These are phyloP conservation scores for Populus hybrid DNA, from an alignment of 441 rosid species.

Conservation along the genomic window DNA sequence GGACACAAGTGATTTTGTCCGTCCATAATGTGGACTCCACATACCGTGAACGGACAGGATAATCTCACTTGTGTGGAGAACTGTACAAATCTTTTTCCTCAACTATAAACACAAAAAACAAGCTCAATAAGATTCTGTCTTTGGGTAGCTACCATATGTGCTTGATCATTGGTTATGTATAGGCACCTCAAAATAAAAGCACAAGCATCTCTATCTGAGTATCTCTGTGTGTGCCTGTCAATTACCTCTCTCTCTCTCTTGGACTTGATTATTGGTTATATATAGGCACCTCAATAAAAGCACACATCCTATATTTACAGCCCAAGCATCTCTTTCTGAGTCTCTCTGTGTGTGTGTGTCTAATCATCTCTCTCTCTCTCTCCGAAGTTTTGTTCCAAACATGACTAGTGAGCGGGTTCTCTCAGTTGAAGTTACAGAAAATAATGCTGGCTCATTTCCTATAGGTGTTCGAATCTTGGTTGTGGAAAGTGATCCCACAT, in stretches of 20 bases:
- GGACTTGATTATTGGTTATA: not conserved
- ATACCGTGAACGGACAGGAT: not conserved
- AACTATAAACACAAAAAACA: not conserved
- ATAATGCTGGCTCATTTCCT: not conserved
- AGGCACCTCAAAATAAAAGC: not conserved
- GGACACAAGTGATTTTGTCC: not conserved
- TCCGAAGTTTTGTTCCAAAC: not conserved
- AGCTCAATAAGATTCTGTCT: not conserved
- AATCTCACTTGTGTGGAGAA: not conserved
- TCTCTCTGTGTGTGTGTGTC: not conserved
- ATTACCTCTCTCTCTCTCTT: not conserved
- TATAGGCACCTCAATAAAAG: not conserved
- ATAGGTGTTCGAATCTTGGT: slow-evolving; percentile 29
- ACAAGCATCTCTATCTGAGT: not conserved
- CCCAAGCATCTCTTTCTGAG: not conserved
- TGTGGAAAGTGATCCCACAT: slow-evolving; percentile 36
- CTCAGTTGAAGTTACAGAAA: slow-evolving; percentile 8
- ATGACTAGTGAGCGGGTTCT: slow-evolving; percentile 23
- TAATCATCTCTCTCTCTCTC: not conserved
- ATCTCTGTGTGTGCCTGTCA: not conserved
- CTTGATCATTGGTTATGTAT: not conserved
- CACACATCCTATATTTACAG: not conserved
- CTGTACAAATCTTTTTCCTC: not conserved
- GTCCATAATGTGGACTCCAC: not conserved
- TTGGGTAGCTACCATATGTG: not conserved